A percentile compares a stretch with the other conserved stretches of the same genome.
Evolutionary conservation across 2,329 filamentous ascomycete genomes (phyloP).

Genomic region (Cladobotryum protrusum): DNA sequence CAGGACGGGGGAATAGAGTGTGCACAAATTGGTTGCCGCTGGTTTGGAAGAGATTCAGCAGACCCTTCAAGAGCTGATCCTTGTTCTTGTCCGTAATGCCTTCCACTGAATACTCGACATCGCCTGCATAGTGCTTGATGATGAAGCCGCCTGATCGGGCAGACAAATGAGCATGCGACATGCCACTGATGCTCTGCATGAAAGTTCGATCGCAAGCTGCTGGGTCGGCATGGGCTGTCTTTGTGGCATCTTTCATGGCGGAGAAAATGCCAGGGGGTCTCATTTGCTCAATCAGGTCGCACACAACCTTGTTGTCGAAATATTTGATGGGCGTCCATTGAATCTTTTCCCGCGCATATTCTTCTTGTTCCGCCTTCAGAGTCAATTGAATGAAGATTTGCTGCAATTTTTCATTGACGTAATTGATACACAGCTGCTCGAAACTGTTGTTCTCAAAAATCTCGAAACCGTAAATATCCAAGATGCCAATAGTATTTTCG

Average conservation of each 20-base stretch:
- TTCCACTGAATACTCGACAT: slow-evolving; percentile 88
- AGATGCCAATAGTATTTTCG: slow-evolving; percentile 84
- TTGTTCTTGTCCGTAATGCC: slow-evolving; percentile 99
- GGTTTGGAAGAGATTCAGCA: slow-evolving; percentile 77
- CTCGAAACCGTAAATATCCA: slow-evolving; percentile 98
- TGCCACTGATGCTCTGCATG: slow-evolving; percentile 83
- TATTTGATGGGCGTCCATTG: slow-evolving; percentile 99
- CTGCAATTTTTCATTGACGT: slow-evolving; percentile 98
- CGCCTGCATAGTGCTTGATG: slow-evolving; percentile 97
- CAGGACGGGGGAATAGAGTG: slow-evolving; percentile 81
- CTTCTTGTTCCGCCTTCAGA: slow-evolving; percentile 92
- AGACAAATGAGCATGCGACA: slow-evolving; percentile 86
- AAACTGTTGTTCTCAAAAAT: slow-evolving; percentile 99
- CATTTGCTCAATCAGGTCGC: slow-evolving; percentile 89
- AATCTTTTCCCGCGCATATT: slow-evolving; percentile 93
- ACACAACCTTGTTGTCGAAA: slow-evolving; percentile 99
- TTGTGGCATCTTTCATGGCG: slow-evolving; percentile 93
- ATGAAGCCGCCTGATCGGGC: slow-evolving; percentile 94
- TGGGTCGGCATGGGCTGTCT: slow-evolving; percentile 95
- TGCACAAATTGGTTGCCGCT: slow-evolving; percentile 85
- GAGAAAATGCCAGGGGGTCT: slow-evolving; percentile 90
- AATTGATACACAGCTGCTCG: slow-evolving; percentile 98
- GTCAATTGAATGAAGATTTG: slow-evolving; percentile 99
- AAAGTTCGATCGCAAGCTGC: slow-evolving; percentile 93
- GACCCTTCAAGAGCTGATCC: slow-evolving; percentile 89